phyloP scores from a whole-genome alignment of 1,284 basidiomycete species.

The Cryptococcus neoformans region DNA sequence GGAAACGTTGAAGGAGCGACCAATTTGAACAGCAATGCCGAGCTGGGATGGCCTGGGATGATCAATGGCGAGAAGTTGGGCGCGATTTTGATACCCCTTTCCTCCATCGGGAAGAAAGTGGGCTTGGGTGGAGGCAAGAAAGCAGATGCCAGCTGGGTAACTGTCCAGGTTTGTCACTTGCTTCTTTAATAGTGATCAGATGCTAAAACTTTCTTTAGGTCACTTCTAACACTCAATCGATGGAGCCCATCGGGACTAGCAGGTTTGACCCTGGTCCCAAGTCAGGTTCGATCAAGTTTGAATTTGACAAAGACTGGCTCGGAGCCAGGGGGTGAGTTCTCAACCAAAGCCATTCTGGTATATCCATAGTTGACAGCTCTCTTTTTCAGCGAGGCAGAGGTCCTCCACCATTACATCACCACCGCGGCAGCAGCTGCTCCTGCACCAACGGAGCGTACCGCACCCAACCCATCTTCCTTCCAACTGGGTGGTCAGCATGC shows the following conservation, averaged over 20 bases:
- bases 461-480: constrained; percentile 11
- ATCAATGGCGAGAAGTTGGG: constrained; percentile 32
- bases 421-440: constrained; percentile 10
- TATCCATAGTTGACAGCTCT: neutral
- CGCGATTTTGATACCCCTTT: constrained; percentile 29
- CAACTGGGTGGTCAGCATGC: constrained; percentile 6
- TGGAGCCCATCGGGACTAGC: constrained; percentile 8
- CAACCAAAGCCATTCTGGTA: constrained; percentile 5
- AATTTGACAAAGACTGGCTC: constrained; percentile 47
- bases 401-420: constrained; percentile 34
- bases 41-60: constrained; percentile 38
- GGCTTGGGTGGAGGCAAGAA: constrained; percentile 26
- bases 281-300: constrained; percentile 37
- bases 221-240: neutral
- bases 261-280: constrained; percentile 13
- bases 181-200: neutral
- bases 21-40: constrained; percentile 29
- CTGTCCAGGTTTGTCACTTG: constrained; percentile 20
- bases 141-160: constrained; percentile 25
- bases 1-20: constrained; percentile 26
- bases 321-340: constrained; percentile 39
- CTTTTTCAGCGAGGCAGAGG: constrained; percentile 26
- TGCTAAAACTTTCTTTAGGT: neutral
- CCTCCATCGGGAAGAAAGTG: constrained; percentile 27
- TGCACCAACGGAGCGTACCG: constrained; percentile 1